Evolutionary conservation across 345 rosid species (phyloP).

Genomic region (Psidium guajava): DNA sequence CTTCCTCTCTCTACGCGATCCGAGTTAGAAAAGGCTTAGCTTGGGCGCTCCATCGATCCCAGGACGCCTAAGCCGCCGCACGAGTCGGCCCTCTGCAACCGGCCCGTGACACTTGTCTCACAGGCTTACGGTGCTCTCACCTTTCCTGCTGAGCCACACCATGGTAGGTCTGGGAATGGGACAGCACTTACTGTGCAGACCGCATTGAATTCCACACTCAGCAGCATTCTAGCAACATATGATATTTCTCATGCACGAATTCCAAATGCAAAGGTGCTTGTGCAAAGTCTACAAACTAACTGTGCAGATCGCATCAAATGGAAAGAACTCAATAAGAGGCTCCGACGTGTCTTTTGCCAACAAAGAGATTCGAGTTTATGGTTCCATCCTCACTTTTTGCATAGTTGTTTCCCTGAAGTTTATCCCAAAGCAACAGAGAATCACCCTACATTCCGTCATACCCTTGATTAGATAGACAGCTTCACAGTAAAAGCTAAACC

Average conservation of each 20-base stretch:
- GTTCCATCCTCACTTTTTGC: not conserved
- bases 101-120: too few species aligned
- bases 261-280: not conserved
- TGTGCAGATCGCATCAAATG: not conserved
- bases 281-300: not conserved
- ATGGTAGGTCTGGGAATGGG: not conserved
- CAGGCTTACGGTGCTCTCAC: not conserved
- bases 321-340: not conserved
- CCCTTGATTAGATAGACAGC: not conserved
- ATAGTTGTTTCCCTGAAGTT: not conserved
- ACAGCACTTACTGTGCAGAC: not conserved
- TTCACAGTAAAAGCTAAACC: not conserved
- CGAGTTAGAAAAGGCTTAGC: too few species aligned
- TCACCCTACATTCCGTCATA: not conserved
- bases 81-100: too few species aligned
- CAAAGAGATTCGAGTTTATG: not conserved
- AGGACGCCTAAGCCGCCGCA: too few species aligned
- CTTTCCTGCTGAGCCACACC: not conserved
- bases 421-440: not conserved
- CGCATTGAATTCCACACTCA: not conserved
- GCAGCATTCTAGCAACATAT: not conserved
- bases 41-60: too few species aligned
- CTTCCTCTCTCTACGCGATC: too few species aligned
- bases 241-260: not conserved
- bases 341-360: not conserved